phyloP scores from a whole-genome alignment of 257 asterid species.

The Gardenia jasminoides region DNA sequence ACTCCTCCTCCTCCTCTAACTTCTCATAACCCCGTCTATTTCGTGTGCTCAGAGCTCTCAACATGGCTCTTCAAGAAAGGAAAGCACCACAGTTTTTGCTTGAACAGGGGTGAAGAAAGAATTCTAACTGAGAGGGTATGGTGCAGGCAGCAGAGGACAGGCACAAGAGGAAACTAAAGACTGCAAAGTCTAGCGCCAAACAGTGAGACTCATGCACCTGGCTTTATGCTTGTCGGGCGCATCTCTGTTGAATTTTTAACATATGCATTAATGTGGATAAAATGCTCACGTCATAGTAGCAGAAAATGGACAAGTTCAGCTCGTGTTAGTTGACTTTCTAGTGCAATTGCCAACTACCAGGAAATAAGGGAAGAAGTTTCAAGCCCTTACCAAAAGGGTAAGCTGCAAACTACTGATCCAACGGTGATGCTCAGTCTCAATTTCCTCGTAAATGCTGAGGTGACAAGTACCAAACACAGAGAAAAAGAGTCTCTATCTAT shows the following conservation, averaged over 20 bases:
- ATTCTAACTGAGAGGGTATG: neutral
- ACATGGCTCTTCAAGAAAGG: constrained; percentile 28
- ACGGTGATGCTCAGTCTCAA: neutral
- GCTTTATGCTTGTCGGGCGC: neutral
- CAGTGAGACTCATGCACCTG: neutral
- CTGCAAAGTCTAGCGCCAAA: neutral
- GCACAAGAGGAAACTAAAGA: neutral
- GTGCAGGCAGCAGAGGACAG: neutral
- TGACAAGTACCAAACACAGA: neutral
- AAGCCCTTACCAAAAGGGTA: neutral
- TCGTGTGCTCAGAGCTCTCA: constrained; percentile 61
- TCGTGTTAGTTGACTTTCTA: constrained; percentile 15
- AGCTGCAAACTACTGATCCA: neutral
- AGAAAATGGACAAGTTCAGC: neutral
- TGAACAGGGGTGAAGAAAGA: neutral
- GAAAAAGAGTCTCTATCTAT: no score
- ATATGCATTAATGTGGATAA: neutral
- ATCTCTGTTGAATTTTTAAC: neutral
- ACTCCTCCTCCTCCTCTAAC: constrained; percentile 19
- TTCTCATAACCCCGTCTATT: constrained; percentile 45
- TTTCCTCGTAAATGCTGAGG: no score
- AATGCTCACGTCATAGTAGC: neutral
- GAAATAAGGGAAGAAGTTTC: neutral
- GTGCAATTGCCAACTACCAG: neutral
- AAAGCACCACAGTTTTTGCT: neutral